Percentiles rank a stretch among this genome's conserved stretches.
phyloP scores from a whole-genome alignment of 2,329 filamentous ascomycete species.

The Lachnellula hyalina region DNA sequence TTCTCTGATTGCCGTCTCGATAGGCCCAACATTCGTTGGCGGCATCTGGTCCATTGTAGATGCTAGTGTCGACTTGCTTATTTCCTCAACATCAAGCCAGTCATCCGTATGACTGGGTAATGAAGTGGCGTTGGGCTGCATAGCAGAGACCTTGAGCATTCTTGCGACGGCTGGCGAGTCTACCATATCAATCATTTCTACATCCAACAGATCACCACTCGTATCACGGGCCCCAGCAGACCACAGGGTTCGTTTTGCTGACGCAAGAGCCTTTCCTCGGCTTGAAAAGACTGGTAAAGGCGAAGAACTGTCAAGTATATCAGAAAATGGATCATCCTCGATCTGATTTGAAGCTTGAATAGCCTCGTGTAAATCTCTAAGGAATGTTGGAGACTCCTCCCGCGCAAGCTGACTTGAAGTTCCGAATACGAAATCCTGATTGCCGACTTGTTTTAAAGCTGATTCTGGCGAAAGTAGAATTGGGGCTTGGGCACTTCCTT shows the following conservation, averaged over 20 bases:
- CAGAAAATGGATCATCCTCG: constrained; percentile 35
- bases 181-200: constrained; percentile 50
- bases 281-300: constrained; percentile 9
- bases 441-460: constrained; percentile 58
- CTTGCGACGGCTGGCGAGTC: constrained; percentile 28
- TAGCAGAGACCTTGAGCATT: constrained; percentile 6
- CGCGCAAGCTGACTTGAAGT: constrained; percentile 77
- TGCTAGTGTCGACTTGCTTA: background rate
- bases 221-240: constrained; percentile 61
- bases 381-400: constrained; percentile 63
- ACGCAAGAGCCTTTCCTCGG: constrained; percentile 3
- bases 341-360: constrained; percentile 52
- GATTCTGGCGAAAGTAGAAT: constrained; percentile 63
- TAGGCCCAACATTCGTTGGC: constrained; percentile 1
- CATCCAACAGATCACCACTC: constrained; percentile 57
- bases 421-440: constrained; percentile 77
- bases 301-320: constrained; percentile 23
- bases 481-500: constrained; percentile 35
- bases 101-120: constrained; percentile 8
- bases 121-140: constrained; percentile 1
- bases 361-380: constrained; percentile 57
- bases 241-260: constrained; percentile 53
- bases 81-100: constrained; percentile 26
- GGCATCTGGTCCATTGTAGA: background rate
- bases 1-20: constrained; percentile 14